Conservation (phyloP, 352 stramenopile species). For the Phytophthora chlamydospora region DNA sequence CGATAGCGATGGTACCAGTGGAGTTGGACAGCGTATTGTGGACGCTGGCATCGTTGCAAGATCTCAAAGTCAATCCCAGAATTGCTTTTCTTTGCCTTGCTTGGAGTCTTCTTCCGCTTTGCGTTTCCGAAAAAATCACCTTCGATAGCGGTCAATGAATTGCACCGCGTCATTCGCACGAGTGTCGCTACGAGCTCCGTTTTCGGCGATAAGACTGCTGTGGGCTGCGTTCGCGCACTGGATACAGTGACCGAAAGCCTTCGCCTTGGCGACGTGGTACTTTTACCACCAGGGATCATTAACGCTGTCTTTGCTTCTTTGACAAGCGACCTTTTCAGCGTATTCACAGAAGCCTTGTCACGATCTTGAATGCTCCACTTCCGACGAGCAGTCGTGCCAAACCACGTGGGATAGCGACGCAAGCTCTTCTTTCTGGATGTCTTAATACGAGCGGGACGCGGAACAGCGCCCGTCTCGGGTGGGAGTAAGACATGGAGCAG, state of each 20-base stretch:
- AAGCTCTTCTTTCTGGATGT: background rate
- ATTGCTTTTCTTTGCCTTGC: slow-evolving; percentile 38
- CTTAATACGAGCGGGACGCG: slow-evolving; percentile 1
- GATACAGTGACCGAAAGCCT: slow-evolving; percentile 10
- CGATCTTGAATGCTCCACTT: slow-evolving; percentile 1
- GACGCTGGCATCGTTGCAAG: slow-evolving; percentile 49
- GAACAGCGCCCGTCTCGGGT: slow-evolving; percentile 2
- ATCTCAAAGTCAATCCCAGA: slow-evolving; percentile 60
- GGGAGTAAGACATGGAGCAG: slow-evolving; percentile 14
- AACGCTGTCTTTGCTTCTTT: background rate
- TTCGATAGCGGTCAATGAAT: slow-evolving; percentile 58
- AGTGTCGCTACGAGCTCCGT: slow-evolving; percentile 7
- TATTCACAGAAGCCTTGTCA: background rate
- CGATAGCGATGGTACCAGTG: slow-evolving; percentile 49
- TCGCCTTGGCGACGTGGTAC: background rate
- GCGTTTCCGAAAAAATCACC: slow-evolving; percentile 46
- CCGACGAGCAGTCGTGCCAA: background rate
- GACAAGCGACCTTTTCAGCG: background rate
- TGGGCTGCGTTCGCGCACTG: background rate
- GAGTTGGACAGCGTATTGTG: slow-evolving; percentile 54
- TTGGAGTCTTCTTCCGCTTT: slow-evolving; percentile 31
- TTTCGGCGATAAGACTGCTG: background rate
- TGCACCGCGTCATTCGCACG: slow-evolving; percentile 45
- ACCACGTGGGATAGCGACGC: background rate
- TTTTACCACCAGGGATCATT: background rate